Base-by-base conservation (phyloP, 768 basidiomycete genomes). In the Rhodotorula paludigena region DNA sequence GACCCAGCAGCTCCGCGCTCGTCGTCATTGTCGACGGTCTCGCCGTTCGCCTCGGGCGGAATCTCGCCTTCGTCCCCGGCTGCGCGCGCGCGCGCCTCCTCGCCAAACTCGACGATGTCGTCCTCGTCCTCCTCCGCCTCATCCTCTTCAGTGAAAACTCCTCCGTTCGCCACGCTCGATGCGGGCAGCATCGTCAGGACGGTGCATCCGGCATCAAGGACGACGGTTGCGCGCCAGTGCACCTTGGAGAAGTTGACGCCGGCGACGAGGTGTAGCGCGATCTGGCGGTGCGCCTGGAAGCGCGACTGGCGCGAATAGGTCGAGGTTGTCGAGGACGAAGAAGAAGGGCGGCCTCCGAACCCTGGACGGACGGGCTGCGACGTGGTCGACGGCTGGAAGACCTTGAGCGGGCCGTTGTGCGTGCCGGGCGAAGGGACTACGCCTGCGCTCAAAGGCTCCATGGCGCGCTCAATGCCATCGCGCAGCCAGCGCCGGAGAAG, bases 151-250 rank as follows among this genome's bases (percentile, higher is more conserved):
- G 33, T 32, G 21, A 35, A 35, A 1, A 39, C 28, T 6, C 28
- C 41, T 3, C 53, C 42, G 33, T 60, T 30, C 3, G 52, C 51
- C 23, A 45, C n/a, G 10, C 2, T 11, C 42, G 25, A 32, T 5
- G 53, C 28, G 16, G 67, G 67, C 16, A 68, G 57, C 21, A 55
- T 57, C 8, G 61, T 68, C 20, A 68, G n/a, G 55, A 63, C 36
- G 30, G 67, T 68, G 67, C 25, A 63, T 1, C 56, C 62, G 60
- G 28, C 23, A 18, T 56, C 55, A 30, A 25, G 18, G 20, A 10
- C 21, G 55, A 41, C 28, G 5, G 28, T 41, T 3, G 38, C 55
- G 28, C 55, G 55, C 55, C 55, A 56, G 28, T 36, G 39, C 7
- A 28, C 25, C 30, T 56, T 56, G 55, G 30, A 32, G n/a, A 55